These are phyloP conservation scores for Salix caprea DNA, from an alignment of 345 rosid species.

Conservation along the genomic window DNA sequence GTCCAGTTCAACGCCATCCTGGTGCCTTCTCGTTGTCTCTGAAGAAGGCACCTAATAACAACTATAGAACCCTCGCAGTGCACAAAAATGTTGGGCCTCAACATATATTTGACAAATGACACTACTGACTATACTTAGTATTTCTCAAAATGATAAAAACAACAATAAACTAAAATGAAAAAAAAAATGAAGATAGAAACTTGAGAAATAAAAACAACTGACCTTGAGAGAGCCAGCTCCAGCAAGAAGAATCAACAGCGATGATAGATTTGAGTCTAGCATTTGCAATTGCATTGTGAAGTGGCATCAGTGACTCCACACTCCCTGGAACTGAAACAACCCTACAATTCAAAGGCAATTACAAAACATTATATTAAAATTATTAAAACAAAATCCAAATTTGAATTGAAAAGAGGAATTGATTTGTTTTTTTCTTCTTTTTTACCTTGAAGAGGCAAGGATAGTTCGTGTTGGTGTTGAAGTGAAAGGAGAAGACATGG, in stretches of 20 bases:
- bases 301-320: conserved; percentile 71
- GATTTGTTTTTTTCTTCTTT: no score
- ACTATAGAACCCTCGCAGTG: not conserved
- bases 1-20: not conserved
- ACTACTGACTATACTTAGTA: not conserved
- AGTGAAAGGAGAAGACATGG: conserved; percentile 30
- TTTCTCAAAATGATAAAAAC: not conserved
- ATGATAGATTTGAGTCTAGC: conserved; percentile 75
- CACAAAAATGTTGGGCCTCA: not conserved
- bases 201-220: not conserved
- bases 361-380: not conserved
- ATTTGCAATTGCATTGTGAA: conserved; percentile 78
- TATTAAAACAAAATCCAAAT: not conserved
- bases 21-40: not conserved
- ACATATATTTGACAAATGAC: not conserved
- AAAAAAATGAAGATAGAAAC: not conserved
- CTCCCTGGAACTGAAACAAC: conserved; percentile 56
- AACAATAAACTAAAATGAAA: not conserved
- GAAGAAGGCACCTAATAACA: not conserved
- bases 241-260: conserved; percentile 78
- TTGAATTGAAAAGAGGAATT: not conserved
- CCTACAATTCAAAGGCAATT: conserved; percentile 28
- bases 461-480: conserved; percentile 35
- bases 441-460: conserved; percentile 46
- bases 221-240: conserved; percentile 95